Evolutionary conservation across 768 basidiomycete genomes (phyloP), one percentile per base, ranked within the genome.

Genomic region (Filobasidium floriforme): DNA sequence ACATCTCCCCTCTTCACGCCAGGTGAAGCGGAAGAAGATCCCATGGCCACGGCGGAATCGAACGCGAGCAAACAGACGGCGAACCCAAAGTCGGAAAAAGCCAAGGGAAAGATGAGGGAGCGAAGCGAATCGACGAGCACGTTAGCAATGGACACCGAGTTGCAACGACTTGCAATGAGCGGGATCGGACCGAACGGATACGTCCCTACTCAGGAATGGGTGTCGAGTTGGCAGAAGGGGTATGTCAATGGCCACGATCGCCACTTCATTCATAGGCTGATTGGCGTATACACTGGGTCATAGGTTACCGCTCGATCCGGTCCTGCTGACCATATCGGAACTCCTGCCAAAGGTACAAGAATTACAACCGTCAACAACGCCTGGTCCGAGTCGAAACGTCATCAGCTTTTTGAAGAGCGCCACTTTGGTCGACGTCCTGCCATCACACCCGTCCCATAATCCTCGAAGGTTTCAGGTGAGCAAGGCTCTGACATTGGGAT

Each of bases 141-240:
- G 29, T 7, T 44, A 46, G 59, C 24, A 24, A 60, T 61, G 41
- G 62, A 64, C 18, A 62, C 79, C 46, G 83, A 84, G 63, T 74
- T 87, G 59, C 88, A 90, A 66, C 84, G 85, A 37, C 79, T 85
- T 26, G 85, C 88, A n/a, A 82, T 84, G 37, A 81, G 82, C 19
- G 87, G 86, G 14, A 84, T 93, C 19, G 92, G 92, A 32, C 83
- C 88, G 70, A 93, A 91, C 76, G 90, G 92, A 1, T 99, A 97
- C 78, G 82, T 93, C 9, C 92, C 96, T 12, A 96, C 92, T 2
- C 90, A 96, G 76, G 91, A 92, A 85, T 99, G 96, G 94, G 92
- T 91, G 24, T 92, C 92, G 1, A 77, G 76, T 52, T 98, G 94
- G 94, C 90, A 94, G 72, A 90, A 93, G 83, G 93, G 46, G 46